Conservation (phyloP, 495 filamentous ascomycete genomes). For the Jackrogersella multiformis region DNA sequence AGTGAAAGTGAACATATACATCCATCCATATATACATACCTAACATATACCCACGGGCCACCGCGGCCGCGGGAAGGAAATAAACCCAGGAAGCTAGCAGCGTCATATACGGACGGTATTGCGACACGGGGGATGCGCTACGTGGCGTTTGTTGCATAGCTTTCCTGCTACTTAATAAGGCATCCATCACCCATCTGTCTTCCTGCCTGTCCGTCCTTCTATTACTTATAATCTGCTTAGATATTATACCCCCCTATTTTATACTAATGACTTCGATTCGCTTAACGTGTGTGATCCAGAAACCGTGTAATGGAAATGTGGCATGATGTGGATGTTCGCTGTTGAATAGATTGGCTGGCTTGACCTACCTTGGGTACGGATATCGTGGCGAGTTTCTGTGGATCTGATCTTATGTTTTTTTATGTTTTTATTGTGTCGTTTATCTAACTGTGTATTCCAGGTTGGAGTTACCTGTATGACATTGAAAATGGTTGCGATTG, state of each 20-base stretch:
- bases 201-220: too few species aligned
- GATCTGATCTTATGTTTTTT: too few species aligned
- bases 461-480: too few species aligned
- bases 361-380: too few species aligned
- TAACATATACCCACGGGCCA: background rate
- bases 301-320: background rate
- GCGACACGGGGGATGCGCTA: constrained; percentile 2
- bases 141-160: constrained; percentile 11
- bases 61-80: background rate
- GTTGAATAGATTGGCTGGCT: too few species aligned
- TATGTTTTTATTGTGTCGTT: too few species aligned
- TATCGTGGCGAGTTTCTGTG: too few species aligned
- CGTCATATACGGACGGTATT: background rate
- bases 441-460: too few species aligned
- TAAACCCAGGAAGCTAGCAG: background rate
- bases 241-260: constrained; percentile 25
- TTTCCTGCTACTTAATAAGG: constrained; percentile 5
- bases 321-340: too few species aligned
- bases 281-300: background rate
- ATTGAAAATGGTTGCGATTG: too few species aligned
- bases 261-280: background rate
- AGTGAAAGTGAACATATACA: constrained; percentile 2
- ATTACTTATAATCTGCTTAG: background rate
- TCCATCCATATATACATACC: too few species aligned
- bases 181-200: too few species aligned